phyloP scores from a whole-genome alignment of 1,284 basidiomycete species.

The Ustilago nuda region DNA sequence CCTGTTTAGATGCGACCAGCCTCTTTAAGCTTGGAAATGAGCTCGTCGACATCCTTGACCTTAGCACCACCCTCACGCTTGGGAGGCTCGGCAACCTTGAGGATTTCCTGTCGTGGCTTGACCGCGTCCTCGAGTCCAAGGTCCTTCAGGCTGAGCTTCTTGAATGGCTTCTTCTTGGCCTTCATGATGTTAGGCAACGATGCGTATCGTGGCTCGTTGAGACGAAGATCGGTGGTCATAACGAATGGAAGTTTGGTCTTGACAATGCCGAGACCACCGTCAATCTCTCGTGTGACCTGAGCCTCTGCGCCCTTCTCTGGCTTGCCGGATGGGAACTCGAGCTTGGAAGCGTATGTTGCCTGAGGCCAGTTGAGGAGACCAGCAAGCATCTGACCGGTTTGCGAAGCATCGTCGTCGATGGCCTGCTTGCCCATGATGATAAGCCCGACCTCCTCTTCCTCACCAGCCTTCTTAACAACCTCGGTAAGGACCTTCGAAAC shows the following conservation, averaged over 20 bases:
- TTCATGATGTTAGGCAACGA: slow-evolving; percentile 71
- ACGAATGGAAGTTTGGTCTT: slow-evolving; percentile 84
- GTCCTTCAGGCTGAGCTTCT: slow-evolving; percentile 83
- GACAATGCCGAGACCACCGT: slow-evolving; percentile 90
- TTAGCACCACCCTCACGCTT: slow-evolving; percentile 92
- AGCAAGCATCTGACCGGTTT: slow-evolving; percentile 97
- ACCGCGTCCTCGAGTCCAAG: slow-evolving; percentile 82
- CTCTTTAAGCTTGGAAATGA: slow-evolving; percentile 89
- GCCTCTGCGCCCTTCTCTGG: slow-evolving; percentile 76
- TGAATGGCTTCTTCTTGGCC: slow-evolving; percentile 97
- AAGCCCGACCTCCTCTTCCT: slow-evolving; percentile 77
- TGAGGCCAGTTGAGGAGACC: slow-evolving; percentile 92
- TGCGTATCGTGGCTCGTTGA: slow-evolving; percentile 68
- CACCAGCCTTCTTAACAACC: slow-evolving; percentile 79
- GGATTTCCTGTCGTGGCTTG: slow-evolving; percentile 81
- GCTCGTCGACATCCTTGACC: slow-evolving; percentile 88
- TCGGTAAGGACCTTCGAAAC: slow-evolving; percentile 86
- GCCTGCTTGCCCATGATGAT: slow-evolving; percentile 99
- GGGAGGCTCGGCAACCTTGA: slow-evolving; percentile 91
- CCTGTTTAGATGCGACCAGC: slow-evolving; percentile 77
- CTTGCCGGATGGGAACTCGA: slow-evolving; percentile 76
- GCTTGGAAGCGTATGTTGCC: slow-evolving; percentile 92
- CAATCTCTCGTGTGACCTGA: slow-evolving; percentile 88
- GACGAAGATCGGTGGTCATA: slow-evolving; percentile 89
- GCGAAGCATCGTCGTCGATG: slow-evolving; percentile 96